phyloP scores from a whole-genome alignment of 352 stramenopile species.

The Halophytophthora batemanensis region DNA sequence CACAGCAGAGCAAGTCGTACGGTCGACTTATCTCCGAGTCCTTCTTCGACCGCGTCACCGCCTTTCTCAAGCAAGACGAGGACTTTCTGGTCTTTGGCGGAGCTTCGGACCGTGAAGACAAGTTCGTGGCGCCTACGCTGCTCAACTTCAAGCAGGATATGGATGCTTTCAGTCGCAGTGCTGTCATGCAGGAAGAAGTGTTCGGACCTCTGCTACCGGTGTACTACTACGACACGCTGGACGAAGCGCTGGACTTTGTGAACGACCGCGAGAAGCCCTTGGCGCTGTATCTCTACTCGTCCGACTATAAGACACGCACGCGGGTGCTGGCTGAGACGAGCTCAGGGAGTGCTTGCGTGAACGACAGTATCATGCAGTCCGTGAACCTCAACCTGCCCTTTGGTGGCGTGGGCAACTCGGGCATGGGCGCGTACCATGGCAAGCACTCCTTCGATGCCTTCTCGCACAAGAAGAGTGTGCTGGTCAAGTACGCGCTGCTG shows the following conservation, averaged over 20 bases:
- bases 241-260: slow-evolving; percentile 43
- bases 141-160: slow-evolving; percentile 82
- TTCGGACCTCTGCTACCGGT: slow-evolving; percentile 96
- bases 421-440: slow-evolving; percentile 85
- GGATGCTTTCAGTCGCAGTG: slow-evolving; percentile 42
- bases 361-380: slow-evolving; percentile 82
- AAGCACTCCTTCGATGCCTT: slow-evolving; percentile 78
- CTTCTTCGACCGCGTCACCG: slow-evolving; percentile 43
- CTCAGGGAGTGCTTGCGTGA: slow-evolving; percentile 58
- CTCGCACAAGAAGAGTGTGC: slow-evolving; percentile 60
- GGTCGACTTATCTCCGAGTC: slow-evolving; percentile 68
- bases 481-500: slow-evolving; percentile 50
- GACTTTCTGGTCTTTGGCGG: slow-evolving; percentile 59
- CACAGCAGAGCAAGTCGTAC: slow-evolving; percentile 42
- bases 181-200: slow-evolving; percentile 91
- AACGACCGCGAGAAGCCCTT: slow-evolving; percentile 68
- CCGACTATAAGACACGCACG: slow-evolving; percentile 31
- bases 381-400: slow-evolving; percentile 70
- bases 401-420: slow-evolving; percentile 74
- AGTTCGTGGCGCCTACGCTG: slow-evolving; percentile 87
- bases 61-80: slow-evolving; percentile 58
- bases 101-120: slow-evolving; percentile 55
- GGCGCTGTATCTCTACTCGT: slow-evolving; percentile 84
- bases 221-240: slow-evolving; percentile 61
- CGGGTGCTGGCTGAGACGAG: slow-evolving; percentile 37